Percentiles rank a stretch among this genome's conserved stretches.
These are phyloP conservation scores for Xylaria sp. DNA, from an alignment of 2,329 filamentous ascomycete species.

Conservation along the genomic window DNA sequence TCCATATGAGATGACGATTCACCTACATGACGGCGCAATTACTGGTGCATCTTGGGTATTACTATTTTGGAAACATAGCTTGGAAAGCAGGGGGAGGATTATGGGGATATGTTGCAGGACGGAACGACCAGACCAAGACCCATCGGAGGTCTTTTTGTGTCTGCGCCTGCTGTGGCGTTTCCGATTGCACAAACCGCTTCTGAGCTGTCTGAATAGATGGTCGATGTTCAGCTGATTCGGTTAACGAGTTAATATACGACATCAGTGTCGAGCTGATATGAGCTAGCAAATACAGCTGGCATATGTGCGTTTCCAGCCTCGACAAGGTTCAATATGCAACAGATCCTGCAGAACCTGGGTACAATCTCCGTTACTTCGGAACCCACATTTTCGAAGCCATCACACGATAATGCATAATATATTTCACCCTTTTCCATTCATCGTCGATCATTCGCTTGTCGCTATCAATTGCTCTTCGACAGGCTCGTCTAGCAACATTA, in stretches of 20 bases:
- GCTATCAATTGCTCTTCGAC: conserved; percentile 38
- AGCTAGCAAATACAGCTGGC: conserved; percentile 10
- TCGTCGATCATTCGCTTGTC: conserved; percentile 35
- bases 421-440: conserved; percentile 28
- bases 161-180: background rate
- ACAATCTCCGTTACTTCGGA: conserved; percentile 5
- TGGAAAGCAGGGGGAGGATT: conserved; percentile 22
- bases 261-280: conserved; percentile 6
- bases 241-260: conserved; percentile 7
- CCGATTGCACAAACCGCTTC: background rate
- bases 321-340: background rate
- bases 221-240: conserved; percentile 4
- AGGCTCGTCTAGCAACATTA: conserved; percentile 38
- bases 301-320: conserved; percentile 3
- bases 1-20: conserved; percentile 36
- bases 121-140: conserved; percentile 1
- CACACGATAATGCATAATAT: conserved; percentile 47
- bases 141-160: background rate
- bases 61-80: conserved; percentile 36
- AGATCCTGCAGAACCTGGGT: background rate
- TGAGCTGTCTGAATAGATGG: background rate
- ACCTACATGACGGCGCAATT: conserved; percentile 40
- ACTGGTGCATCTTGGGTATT: conserved; percentile 39
- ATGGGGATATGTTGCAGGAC: conserved; percentile 12
- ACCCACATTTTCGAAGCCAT: conserved; percentile 13